phyloP scores from a whole-genome alignment of 768 basidiomycete species.

The Tricholoma terreum region DNA sequence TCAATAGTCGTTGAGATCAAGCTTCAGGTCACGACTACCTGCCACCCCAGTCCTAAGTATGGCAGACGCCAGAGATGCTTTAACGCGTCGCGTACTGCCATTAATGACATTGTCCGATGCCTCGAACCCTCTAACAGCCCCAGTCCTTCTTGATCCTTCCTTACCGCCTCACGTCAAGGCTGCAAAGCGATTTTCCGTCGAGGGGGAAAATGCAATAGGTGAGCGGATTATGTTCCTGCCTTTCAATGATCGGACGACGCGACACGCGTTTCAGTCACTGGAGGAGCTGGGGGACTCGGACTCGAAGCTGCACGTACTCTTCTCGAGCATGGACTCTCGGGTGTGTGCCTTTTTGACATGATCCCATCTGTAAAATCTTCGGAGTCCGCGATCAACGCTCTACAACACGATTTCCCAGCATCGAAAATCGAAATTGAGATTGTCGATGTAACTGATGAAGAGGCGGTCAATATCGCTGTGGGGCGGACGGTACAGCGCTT shows the following conservation, averaged over 20 bases:
- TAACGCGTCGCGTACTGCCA: slow-evolving; percentile 27
- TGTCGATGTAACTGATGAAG: slow-evolving; percentile 37
- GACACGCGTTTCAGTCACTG: slow-evolving; percentile 33
- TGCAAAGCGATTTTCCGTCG: slow-evolving; percentile 31
- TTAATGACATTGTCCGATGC: slow-evolving; percentile 31
- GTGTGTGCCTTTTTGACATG: slow-evolving; percentile 32
- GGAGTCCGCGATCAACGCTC: slow-evolving; percentile 15
- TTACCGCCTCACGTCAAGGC: slow-evolving; percentile 18
- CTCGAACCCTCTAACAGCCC: slow-evolving; percentile 30
- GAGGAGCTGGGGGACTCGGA: slow-evolving; percentile 40
- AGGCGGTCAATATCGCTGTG: slow-evolving; percentile 23
- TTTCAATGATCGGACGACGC: too few species aligned
- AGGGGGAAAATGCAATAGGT: slow-evolving; percentile 40
- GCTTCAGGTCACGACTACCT: too few species aligned
- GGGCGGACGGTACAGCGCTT: slow-evolving; percentile 23
- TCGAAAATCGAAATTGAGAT: slow-evolving; percentile 29
- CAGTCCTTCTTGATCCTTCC: slow-evolving; percentile 16
- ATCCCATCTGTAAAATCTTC: slow-evolving; percentile 20
- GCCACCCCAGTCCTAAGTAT: not conserved
- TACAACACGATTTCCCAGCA: slow-evolving; percentile 28
- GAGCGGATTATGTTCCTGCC: slow-evolving; percentile 5
- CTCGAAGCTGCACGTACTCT: slow-evolving; percentile 36
- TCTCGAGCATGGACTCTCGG: slow-evolving; percentile 42
- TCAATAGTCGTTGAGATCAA: too few species aligned
- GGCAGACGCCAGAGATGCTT: slow-evolving; percentile 22